Evolutionary conservation across 306 rosid species (phyloP), one percentile per base, ranked within the genome.

Genomic region (Mucuna pruriens): DNA sequence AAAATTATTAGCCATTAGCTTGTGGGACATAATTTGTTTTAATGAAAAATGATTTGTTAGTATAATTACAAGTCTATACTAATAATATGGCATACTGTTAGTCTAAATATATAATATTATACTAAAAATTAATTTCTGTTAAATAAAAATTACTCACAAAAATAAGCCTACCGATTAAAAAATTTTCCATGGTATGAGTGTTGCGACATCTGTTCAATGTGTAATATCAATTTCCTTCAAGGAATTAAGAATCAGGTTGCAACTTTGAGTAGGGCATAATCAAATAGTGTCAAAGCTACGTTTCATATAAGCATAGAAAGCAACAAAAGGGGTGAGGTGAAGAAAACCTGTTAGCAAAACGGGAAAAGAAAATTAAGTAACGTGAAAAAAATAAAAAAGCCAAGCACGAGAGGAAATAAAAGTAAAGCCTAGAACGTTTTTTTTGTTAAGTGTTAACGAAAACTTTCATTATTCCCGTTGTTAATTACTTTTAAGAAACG

Each of bases 321-420:
- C 16, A 46, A 61, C 40, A 33, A 58, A 62, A 61, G 25, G 26
- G 15, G 12, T 9, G 2, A 60, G 77, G 61, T 40, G 23, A 33
- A 31, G 6, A 69, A 69, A 79, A n/a, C 23, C 51, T 33, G 10
- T 13, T 25, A 22, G 13, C 29, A 49, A 34, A 64, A 10, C 3
- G 29, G 60, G 15, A 5, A 9, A 9, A 64, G 40, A 51, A 64
- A 33, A 34, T 9, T 9, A 36, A 31, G 40, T 33, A 63, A 64
- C 19, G 39, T 49, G 19, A 76, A 29, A 8, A 44, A 5, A 38
- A 76, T 17, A 8, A 44, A 5, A 38, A 62, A n/a, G 17, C 4
- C 74, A 60, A 60, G 69, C 44, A 13, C 52, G 49, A 77, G 26
- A 20, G 26, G 65, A 25, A 44, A n/a, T n/a, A n/a, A 39, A 78